Evolutionary conservation across 352 stramenopile species (phyloP), one percentile per base, ranked within the genome.

Genomic region (Pythium pyrilobum): DNA sequence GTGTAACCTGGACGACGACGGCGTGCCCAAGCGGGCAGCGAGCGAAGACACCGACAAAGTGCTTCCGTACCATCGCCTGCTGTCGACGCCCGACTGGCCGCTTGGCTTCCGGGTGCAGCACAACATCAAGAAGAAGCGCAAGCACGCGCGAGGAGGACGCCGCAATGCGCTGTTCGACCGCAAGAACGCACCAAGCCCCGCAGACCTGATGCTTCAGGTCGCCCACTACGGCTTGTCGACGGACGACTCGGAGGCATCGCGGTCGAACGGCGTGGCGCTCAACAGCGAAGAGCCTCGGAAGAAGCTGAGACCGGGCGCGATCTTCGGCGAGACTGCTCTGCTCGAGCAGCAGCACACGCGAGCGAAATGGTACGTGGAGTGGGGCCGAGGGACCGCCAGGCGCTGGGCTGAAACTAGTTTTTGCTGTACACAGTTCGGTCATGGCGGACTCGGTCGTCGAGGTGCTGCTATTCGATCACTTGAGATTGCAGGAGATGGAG

Each of bases 401-500:
- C n/a, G n/a, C n/a, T n/a, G n/a, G n/a, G n/a, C n/a, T n/a, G n/a
- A n/a, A n/a, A n/a, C n/a, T n/a, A n/a, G n/a, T 38, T 48, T 7
- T 27, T 1, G 24, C 31, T 41, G 43, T 43, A 47, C 12, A 28
- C 32, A 81, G 71, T 47, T 71, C 72, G 18, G 53, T 89, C 21
- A 64, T 87, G 38, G 74, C 76, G 15, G 71, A 89, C 33, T 86
- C 74, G 25, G 69, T 89, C 18, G 76, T 87, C 20, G 79, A 89
- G 52, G 75, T 87, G 45, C 59, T 89, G 21, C 53, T 87, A 2
- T 84, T 89, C 34, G 71, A 87, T 33, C 77, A 89, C 40, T 69
- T 80, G 62, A 74, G 74, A 13, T 61, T 89, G n/a, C 79, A 89
- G 51, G 79, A 89, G 48, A 89, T 89, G 77, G 74, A 84, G 52